Evolutionary conservation across 345 rosid genomes (phyloP).

Genomic region (Psidium guajava): DNA sequence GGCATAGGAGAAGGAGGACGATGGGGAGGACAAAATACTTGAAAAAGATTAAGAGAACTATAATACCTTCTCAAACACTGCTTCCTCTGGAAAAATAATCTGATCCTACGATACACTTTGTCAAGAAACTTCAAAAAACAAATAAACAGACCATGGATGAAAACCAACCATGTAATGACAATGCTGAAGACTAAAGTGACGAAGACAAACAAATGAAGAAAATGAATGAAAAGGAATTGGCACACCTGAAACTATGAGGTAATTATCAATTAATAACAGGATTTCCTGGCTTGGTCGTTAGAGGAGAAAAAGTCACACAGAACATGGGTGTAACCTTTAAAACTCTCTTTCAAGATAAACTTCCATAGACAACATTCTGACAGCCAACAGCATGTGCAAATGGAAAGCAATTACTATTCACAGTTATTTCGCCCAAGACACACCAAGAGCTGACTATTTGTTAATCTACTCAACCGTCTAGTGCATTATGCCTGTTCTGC

Average conservation of each 20-base stretch:
- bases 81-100: slow-evolving; percentile 88
- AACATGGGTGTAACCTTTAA: background rate
- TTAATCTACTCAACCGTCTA: background rate
- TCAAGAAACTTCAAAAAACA: slow-evolving; percentile 27
- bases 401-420: background rate
- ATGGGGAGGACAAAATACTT: background rate
- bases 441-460: background rate
- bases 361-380: background rate
- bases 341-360: background rate
- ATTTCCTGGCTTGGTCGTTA: background rate
- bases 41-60: background rate
- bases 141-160: background rate
- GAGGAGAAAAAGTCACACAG: background rate
- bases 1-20: background rate
- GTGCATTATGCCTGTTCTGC: background rate
- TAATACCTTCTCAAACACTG: slow-evolving; percentile 84
- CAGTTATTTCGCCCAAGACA: background rate
- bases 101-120: slow-evolving; percentile 52
- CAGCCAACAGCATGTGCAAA: background rate
- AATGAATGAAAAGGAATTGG: background rate
- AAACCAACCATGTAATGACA: background rate
- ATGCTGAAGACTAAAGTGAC: background rate
- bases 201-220: background rate
- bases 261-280: background rate
- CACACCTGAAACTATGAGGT: background rate